Percentiles rank a stretch among this genome's conserved stretches.
Conservation (phyloP, 1,284 basidiomycete species). For the Exobasidium cylindrosporum region DNA sequence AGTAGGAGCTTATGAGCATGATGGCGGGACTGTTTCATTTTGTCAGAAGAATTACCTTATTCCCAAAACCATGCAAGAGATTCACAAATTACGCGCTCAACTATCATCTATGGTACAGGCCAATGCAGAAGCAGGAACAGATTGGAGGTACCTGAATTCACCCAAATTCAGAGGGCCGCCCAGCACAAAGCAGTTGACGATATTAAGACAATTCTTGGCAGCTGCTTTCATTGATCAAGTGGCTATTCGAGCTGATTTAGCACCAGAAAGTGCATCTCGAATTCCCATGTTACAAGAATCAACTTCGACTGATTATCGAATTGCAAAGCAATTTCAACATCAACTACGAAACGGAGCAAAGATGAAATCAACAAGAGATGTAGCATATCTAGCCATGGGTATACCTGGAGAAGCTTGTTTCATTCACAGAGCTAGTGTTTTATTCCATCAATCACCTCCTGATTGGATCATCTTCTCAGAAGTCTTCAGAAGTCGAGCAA, state of each 20-base stretch:
- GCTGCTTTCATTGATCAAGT: constrained; percentile 95
- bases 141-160: constrained; percentile 21
- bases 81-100: constrained; percentile 91
- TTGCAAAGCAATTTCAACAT: constrained; percentile 1
- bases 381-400: constrained; percentile 80
- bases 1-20: constrained; percentile 92
- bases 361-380: constrained; percentile 71
- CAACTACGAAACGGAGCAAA: constrained; percentile 61
- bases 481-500: constrained; percentile 19
- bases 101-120: constrained; percentile 55
- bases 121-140: constrained; percentile 4
- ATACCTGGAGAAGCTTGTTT: constrained; percentile 78
- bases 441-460: constrained; percentile 72
- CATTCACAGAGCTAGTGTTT: constrained; percentile 82
- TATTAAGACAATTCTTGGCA: constrained; percentile 80
- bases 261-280: constrained; percentile 52
- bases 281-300: constrained; percentile 15
- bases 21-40: constrained; percentile 71
- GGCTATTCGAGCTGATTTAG: constrained; percentile 82
- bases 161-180: constrained; percentile 34
- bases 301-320: neutral
- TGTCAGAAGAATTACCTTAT: constrained; percentile 88
- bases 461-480: constrained; percentile 86
- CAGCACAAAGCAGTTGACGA: constrained; percentile 68
- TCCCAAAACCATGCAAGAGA: constrained; percentile 96